Base-by-base conservation (phyloP, 2,329 filamentous ascomycete genomes). In the Sclerotinia subarctica region DNA sequence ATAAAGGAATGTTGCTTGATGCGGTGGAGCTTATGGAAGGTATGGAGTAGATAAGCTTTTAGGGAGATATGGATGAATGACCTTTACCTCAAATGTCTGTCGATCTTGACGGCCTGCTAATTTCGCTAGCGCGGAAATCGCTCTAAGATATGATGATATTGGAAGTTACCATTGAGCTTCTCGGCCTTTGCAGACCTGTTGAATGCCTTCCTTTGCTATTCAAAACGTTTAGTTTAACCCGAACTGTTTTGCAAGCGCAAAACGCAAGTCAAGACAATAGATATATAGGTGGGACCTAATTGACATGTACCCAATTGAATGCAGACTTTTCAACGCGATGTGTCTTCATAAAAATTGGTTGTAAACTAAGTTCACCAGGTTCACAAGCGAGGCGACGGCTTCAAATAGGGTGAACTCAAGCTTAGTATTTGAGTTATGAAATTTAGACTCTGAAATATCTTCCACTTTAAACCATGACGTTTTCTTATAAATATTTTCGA, bases 21-120 rank as follows among this genome's bases (percentile, higher is more conserved):
- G 89, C 90, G 72, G 89, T 93, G 21, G 91, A 94, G 77, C 84
- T 97, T 75, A 94, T 98, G 92, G 90, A 93, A 72, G 95, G 94
- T 24, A 97, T 97, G 93, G 59, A 63, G 29, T 63, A 63, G 46
- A 38, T 26, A 21, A 63, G n/a, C n/a, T 49, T 21, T 26, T 62
- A 62, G 32, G 5, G 47, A 26, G 46, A 46, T 62, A 62, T 51
- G 59, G 19, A 51, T 63, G 1, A 32, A 17, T 38, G 13, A 35
- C 32, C n/a, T 51, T 44, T 46, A 24, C 24, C 8, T 32, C 60
- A 46, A 44, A 73, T 21, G 21, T 26, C n/a, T 42, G 46, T 42
- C 35, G 32, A n/a, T 52, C n/a, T 42, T 42, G 38, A 42, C 15
- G 38, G 15, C 15, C 13, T 38, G 32, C 11, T 63, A 10, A 38